Percentiles rank a stretch among this genome's conserved stretches.
Conservation (phyloP, 2,329 filamentous ascomycete genomes). For the Trichoderma lentiforme region DNA sequence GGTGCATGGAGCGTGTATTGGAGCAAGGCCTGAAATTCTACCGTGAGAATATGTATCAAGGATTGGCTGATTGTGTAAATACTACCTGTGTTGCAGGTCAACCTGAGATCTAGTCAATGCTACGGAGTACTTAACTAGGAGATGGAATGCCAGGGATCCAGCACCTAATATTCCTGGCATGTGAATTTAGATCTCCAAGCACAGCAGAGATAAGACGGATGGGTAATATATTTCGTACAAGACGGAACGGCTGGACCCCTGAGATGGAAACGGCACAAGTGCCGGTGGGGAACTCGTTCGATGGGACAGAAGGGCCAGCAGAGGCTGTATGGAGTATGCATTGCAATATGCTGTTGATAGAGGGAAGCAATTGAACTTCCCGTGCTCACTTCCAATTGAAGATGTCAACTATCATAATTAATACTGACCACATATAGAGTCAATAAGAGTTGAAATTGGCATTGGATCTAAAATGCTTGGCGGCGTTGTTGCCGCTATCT, state of each 20-base stretch:
- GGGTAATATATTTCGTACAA: neutral
- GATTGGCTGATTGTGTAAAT: neutral
- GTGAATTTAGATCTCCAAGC: neutral
- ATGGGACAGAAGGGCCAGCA: neutral
- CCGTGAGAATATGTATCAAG: neutral
- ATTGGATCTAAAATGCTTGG: neutral
- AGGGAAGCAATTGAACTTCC: neutral
- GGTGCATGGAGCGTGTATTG: neutral
- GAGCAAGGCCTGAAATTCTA: neutral
- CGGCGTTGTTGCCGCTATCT: neutral
- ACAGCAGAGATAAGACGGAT: neutral
- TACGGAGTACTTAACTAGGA: neutral
- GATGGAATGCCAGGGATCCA: neutral
- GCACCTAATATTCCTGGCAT: neutral
- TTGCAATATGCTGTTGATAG: neutral
- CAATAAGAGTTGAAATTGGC: neutral
- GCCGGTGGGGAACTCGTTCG: neutral
- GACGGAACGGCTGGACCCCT: neutral
- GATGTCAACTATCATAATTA: neutral
- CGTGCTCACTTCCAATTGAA: neutral
- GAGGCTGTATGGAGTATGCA: neutral
- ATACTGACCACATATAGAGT: neutral
- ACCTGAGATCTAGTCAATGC: conserved; percentile 8
- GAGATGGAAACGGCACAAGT: neutral
- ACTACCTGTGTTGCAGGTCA: conserved; percentile 6